Conservation (phyloP, 495 filamentous ascomycete species). For the Beverwykella pulmonaria region DNA sequence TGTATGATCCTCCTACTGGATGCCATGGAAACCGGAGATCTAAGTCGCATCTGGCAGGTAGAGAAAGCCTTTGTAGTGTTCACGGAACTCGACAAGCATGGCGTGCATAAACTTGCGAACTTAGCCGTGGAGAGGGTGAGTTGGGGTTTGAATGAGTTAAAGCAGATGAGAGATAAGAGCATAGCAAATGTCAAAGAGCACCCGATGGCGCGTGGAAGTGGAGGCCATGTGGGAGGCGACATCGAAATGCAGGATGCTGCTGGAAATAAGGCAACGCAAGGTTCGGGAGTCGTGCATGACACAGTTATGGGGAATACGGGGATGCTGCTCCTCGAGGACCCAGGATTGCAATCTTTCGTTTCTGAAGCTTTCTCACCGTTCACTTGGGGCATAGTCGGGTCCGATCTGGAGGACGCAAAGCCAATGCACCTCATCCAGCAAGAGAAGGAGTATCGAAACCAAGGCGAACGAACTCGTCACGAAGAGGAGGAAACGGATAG, state of each 20-base stretch:
- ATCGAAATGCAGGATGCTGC: constrained; percentile 38
- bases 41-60: constrained; percentile 41
- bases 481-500: background rate
- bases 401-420: background rate
- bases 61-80: constrained; percentile 50
- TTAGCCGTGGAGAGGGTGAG: constrained; percentile 48
- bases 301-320: constrained; percentile 54
- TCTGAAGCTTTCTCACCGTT: constrained; percentile 46
- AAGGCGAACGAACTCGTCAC: background rate
- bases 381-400: constrained; percentile 45
- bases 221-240: constrained; percentile 11
- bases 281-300: constrained; percentile 32
- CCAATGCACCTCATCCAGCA: constrained; percentile 1
- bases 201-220: background rate
- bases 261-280: constrained; percentile 15
- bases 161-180: background rate
- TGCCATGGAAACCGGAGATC: constrained; percentile 49
- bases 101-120: constrained; percentile 50
- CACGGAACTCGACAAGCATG: constrained; percentile 47
- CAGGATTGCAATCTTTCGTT: constrained; percentile 46
- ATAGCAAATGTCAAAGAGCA: background rate
- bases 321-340: constrained; percentile 53
- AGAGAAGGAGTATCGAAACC: constrained; percentile 2
- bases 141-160: constrained; percentile 36
- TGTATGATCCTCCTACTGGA: constrained; percentile 53